Percentiles rank a stretch among this genome's conserved stretches.
These are phyloP conservation scores for Amanita subjunquillea DNA, from an alignment of 768 basidiomycete species.

Conservation along the genomic window DNA sequence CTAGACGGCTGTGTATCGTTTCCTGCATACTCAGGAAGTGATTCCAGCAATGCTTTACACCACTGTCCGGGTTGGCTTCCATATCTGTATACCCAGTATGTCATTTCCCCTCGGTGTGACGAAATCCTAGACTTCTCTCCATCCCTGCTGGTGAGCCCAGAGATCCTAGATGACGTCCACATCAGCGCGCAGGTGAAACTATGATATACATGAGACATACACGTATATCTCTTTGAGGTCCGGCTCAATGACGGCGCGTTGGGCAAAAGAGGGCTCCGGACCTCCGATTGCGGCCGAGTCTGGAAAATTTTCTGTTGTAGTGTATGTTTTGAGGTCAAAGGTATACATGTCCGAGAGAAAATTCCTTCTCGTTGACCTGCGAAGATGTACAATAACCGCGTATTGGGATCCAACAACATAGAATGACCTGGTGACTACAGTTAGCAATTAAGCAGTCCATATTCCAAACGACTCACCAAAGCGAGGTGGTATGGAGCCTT, in stretches of 20 bases:
- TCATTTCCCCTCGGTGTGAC: slow-evolving; percentile 33
- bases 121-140: slow-evolving; percentile 26
- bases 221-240: slow-evolving; percentile 60
- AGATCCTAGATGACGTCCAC: slow-evolving; percentile 33
- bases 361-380: slow-evolving; percentile 62
- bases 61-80: slow-evolving; percentile 50
- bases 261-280: slow-evolving; percentile 64
- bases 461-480: slow-evolving; percentile 32
- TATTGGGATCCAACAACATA: slow-evolving; percentile 62
- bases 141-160: slow-evolving; percentile 41
- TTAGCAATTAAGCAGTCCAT: not conserved
- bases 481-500: slow-evolving; percentile 43
- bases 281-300: slow-evolving; percentile 55
- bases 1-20: slow-evolving; percentile 2
- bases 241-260: slow-evolving; percentile 61
- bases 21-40: not conserved
- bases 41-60: slow-evolving; percentile 43
- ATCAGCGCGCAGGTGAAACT: not conserved
- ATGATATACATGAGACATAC: slow-evolving; percentile 28
- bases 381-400: slow-evolving; percentile 58
- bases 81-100: slow-evolving; percentile 66
- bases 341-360: slow-evolving; percentile 68
- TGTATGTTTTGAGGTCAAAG: slow-evolving; percentile 51
- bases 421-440: slow-evolving; percentile 47
- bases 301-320: slow-evolving; percentile 49